phyloP scores from a whole-genome alignment of 78 protist species.

The Polysphondylium violaceum region DNA sequence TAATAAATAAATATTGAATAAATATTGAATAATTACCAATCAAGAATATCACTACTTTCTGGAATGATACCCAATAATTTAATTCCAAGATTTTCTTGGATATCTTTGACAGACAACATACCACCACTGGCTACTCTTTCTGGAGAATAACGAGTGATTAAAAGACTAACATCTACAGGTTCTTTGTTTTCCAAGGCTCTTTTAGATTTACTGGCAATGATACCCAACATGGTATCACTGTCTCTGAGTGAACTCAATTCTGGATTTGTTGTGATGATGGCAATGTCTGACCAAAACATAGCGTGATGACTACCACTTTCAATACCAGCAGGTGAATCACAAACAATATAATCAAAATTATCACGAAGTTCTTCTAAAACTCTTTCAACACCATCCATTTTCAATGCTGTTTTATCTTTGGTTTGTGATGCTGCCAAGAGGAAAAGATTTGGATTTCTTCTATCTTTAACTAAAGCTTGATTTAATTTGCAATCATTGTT shows the following conservation, averaged over 20 bases:
- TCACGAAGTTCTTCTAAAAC: constrained; percentile 31
- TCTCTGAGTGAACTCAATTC: constrained; percentile 53
- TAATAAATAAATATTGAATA: too few relatives aligned
- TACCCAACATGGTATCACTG: constrained; percentile 69
- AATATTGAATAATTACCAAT: neutral
- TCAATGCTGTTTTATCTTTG: constrained; percentile 65
- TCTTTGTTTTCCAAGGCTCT: constrained; percentile 44
- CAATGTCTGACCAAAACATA: constrained; percentile 47
- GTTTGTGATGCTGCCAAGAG: constrained; percentile 72
- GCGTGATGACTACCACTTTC: constrained; percentile 68
- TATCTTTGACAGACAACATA: constrained; percentile 63
- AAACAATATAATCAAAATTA: constrained; percentile 51
- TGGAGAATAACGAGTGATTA: constrained; percentile 59
- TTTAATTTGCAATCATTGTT: constrained; percentile 38
- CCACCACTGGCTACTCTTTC: constrained; percentile 32
- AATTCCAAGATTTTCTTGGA: constrained; percentile 54
- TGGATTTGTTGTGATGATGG: constrained; percentile 52
- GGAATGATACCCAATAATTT: constrained; percentile 54
- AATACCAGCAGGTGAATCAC: constrained; percentile 76
- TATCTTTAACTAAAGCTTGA: constrained; percentile 58
- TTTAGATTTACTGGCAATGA: constrained; percentile 48
- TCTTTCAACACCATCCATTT: constrained; percentile 49
- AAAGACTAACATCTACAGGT: constrained; percentile 14
- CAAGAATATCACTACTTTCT: constrained; percentile 26
- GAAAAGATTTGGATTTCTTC: constrained; percentile 41